A percentile compares a stretch with the other conserved stretches of the same genome.
These are phyloP conservation scores for Pseudotsuga menziesii DNA, from an alignment of 75 land plant species.

Conservation along the genomic window DNA sequence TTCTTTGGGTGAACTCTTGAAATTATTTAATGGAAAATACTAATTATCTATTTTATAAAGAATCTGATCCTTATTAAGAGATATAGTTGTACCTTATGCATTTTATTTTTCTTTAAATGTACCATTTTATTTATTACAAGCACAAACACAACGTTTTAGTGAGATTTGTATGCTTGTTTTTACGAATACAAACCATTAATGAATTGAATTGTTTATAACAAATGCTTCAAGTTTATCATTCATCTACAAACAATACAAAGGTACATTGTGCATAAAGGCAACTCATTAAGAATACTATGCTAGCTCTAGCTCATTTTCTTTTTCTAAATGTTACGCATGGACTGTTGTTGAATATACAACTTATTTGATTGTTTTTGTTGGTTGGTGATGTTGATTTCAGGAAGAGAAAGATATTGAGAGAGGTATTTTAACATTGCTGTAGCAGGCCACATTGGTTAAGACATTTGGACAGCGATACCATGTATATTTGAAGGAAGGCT, in stretches of 20 bases:
- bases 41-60: neutral
- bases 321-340: neutral
- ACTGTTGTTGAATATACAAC: neutral
- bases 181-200: neutral
- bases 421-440: constrained; percentile 13
- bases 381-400: constrained; percentile 27
- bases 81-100: neutral
- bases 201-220: neutral
- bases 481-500: constrained; percentile 27
- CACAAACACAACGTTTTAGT: neutral
- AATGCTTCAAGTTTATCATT: neutral
- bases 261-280: neutral
- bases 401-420: constrained; percentile 31
- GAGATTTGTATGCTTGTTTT: neutral
- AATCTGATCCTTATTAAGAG: neutral
- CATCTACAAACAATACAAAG: neutral
- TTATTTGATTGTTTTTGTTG: constrained; percentile 8
- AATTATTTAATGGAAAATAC: neutral
- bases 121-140: neutral
- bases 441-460: constrained; percentile 19
- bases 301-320: neutral
- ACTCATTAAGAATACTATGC: neutral
- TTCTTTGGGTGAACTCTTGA: constrained; percentile 3
- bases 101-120: neutral
- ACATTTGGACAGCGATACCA: constrained; percentile 26